Base-by-base conservation (phyloP, 1,139 yeast genomes). In the Kluyveromyces sp. region DNA sequence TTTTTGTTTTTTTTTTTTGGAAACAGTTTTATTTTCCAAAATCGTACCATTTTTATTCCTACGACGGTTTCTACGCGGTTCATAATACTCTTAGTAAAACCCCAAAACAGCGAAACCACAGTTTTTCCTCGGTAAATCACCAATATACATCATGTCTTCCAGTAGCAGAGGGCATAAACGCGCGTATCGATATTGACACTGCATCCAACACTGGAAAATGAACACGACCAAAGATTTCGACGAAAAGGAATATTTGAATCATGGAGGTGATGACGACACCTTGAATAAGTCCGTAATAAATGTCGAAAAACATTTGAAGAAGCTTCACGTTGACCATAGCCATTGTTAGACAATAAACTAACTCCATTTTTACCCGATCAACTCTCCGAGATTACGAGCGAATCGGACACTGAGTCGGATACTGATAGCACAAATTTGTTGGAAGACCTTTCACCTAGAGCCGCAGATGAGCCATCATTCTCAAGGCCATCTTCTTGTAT, bases 401-500 rank as follows among this genome's bases (percentile, higher is more conserved):
- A 41, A 28, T 34, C 43, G 4, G 41, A 39, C 7, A 39, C 41
- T 10, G 41, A 39, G 15, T 39, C 41, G 7, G 43, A 41, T 27
- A 34, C n/a, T 5, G 43, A 41, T n/a, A 27, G 8, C 30, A 27
- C 38, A 10, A 41, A 41, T n/a, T 15, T 41, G 33, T 29, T 41
- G 26, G 43, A 41, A 29, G 43, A 41, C 7, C 43, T 33, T 10
- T 41, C 43, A 2, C 34, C 37, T 3, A 34, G 43, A 34, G 34
- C 43, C 4, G 25, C 38, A 7, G 38, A 34, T 15, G 43, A 41
- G 15, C 38, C 43, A 7, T 41, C 43, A 4, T 41, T 34, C 30
- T 41, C 43, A 30, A 73, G 86, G 37, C 96, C 95, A 15, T 83
- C 95, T 0, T 80, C 95, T 3, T 88, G 96, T 64, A 85, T 87